Evolutionary conservation across 768 basidiomycete species (phyloP), one percentile per base, ranked within the genome.

Genomic region (Gloeophyllum trabeum): DNA sequence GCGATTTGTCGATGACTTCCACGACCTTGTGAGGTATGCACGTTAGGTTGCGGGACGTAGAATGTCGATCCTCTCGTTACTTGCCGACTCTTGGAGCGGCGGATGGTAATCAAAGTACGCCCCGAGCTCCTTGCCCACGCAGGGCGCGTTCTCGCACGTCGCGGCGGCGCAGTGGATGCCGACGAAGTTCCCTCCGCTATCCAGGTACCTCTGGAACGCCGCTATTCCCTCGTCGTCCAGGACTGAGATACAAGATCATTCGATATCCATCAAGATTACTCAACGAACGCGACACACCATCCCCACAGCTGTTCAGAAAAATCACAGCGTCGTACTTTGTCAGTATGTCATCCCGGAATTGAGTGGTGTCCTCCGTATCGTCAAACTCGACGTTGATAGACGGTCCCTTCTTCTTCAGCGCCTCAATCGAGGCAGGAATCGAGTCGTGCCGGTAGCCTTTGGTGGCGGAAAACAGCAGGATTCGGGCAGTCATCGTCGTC

Each of bases 71-170:
- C n/a, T n/a, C n/a, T n/a, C n/a, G n/a, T n/a, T n/a, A n/a, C n/a
- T n/a, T n/a, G n/a, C n/a, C 56, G 41, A 86, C 75, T 1, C 70
- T 81, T 76, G 79, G 47, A 24, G 37, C 25, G 34, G 22, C 7
- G 82, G 73, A 49, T 87, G 84, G 55, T 81, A 80, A 51, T 83
- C 78, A 48, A 87, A 88, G 35, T 67, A 69, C 6, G 85, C 75
- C 13, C 78, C 75, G 77, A 37, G 20, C 36, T 37, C 36, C 7
- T 37, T 62, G 14, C 63, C 64, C 7, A 13, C 7, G 51, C 72
- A 86, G 51, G 73, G 79, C 0, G 68, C 67, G 3, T 71, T 70
- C 46, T 75, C 75, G 30, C 67, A 64, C 24, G 71, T 70, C 40
- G 78, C 82, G 2, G 75, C 71, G 5, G 78, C 73, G 35, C 79